Base-by-base conservation (phyloP, 257 asterid genomes). In the Plectranthus barbatus region DNA sequence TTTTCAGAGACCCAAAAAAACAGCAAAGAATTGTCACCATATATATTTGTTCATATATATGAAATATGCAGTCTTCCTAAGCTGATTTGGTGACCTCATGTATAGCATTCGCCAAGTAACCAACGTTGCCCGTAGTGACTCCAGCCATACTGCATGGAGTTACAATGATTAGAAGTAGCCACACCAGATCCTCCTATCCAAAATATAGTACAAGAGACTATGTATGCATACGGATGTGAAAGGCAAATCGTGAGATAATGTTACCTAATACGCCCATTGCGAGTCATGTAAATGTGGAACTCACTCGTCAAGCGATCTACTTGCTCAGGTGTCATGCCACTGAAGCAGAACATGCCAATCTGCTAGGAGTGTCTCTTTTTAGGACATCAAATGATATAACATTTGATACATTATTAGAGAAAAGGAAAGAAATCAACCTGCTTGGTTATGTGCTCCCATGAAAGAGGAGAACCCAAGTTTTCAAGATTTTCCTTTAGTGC, bases 281-380 rank as follows among this genome's bases (percentile, higher is more conserved):
- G 89, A 71, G 99, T 92, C 95, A 92, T 73, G 79, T 92, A 92
- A 56, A 92, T 86, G 79, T 89, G 96, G 57, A 74, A 89, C 64
- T 92, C 95, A 6, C 83, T 83, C 1, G 95, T 92, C 84, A 92
- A 75, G 54, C 84, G 93, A 75, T 89, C 99, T n/a, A 92, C 99
- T 83, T 92, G 96, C 68, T 88, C 99, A 0, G 97, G 95, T 3
- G 96, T 81, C 96, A 92, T 74, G 61, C 99, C 99, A 50, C 99
- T 92, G 56, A 83, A 92, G 83, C 99, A 92, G 72, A 92, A 92
- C 99, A 92, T 92, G 68, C 99, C 99, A 64, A 92, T 89, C 99
- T 91, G 89, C 62, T 18, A 11, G 36, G 52, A 45, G 56, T 5
- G 52, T 12, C 23, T 5, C 13, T 60, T 10, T 58, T 63, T 44